Evolutionary conservation across 257 asterid species (phyloP), one percentile per base, ranked within the genome.

Genomic region (Petunia secreta): DNA sequence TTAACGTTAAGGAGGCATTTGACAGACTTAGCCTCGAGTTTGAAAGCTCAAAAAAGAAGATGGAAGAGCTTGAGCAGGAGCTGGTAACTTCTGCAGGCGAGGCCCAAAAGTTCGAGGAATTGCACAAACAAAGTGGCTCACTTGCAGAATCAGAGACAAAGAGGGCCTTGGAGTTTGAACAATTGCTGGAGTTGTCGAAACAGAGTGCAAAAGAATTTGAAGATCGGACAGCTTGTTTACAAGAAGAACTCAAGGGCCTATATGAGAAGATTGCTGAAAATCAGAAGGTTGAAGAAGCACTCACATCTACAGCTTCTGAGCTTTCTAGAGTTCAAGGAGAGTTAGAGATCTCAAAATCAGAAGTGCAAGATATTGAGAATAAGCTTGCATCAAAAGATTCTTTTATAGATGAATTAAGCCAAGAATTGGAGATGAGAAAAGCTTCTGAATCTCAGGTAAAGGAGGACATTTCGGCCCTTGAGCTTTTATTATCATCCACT

Each of bases 301-400:
- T 95, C 10, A 85, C 86, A 73, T 71, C 59, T 46, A 78, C 91
- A 4, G 80, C 88, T 15, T 76, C 91, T 5, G 91, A 92, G 82
- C 95, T 93, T 71, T 92, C 91, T 60, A 69, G 80, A 34, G 91
- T 86, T 85, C 89, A 83, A 58, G 89, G 85, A 10, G 98, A 93
- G 77, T 81, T 93, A 80, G 93, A 90, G 85, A 83, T 82, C 71
- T 86, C 95, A 4, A 95, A 90, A 88, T 89, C 97, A 14, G 86
- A 87, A 79, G 89, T 84, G 75, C 80, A 86, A 74, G 95, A 90
- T 34, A 84, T 83, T 64, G 97, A 89, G 85, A 80, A 85, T 87
- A 88, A 81, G 88, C 91, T 91, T 54, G 90, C 97, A 80, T 91
- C 93, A 15, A 90, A 90, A 85, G 97, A 95, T 82, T 87, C 90